Evolutionary conservation across 768 basidiomycete genomes (phyloP).

Genomic region (Naganishia antarctica): DNA sequence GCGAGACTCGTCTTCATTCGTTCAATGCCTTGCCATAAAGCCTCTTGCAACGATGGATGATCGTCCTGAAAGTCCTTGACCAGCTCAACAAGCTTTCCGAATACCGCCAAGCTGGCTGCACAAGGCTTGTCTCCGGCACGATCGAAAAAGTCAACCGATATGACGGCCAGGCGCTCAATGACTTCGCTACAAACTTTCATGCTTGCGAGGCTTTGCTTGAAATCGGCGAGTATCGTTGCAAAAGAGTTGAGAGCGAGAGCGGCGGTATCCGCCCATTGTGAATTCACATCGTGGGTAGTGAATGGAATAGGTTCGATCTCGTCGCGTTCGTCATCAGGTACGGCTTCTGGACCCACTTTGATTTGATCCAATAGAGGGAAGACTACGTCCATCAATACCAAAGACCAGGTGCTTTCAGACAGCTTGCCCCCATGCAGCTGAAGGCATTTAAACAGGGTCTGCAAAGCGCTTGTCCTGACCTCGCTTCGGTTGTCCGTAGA

Average conservation of each 20-base stretch:
- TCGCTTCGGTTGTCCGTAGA: slow-evolving; percentile 79
- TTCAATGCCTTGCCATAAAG: slow-evolving; percentile 58
- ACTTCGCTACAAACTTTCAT: slow-evolving; percentile 65
- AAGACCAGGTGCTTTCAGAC: slow-evolving; percentile 68
- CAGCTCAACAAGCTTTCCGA: neutral
- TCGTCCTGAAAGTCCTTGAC: neutral
- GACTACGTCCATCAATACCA: slow-evolving; percentile 58
- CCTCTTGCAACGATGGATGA: neutral
- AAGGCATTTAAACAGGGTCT: slow-evolving; percentile 88
- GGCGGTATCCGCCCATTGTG: slow-evolving; percentile 80
- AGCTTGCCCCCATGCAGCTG: slow-evolving; percentile 87
- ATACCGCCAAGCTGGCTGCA: slow-evolving; percentile 53
- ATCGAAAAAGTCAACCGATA: slow-evolving; percentile 65
- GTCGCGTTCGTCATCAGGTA: neutral
- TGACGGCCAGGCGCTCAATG: slow-evolving; percentile 71
- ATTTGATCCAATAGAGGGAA: slow-evolving; percentile 12
- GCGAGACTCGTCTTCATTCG: slow-evolving; percentile 72
- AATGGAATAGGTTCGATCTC: neutral
- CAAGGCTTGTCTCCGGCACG: slow-evolving; percentile 65
- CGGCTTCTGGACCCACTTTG: neutral
- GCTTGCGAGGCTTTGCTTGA: slow-evolving; percentile 68
- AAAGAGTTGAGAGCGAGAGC: slow-evolving; percentile 76
- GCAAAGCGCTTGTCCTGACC: slow-evolving; percentile 87
- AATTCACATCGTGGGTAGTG: neutral
- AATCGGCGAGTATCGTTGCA: slow-evolving; percentile 76